Conservation (phyloP, 352 stramenopile genomes). For the Aphanomyces astaci region DNA sequence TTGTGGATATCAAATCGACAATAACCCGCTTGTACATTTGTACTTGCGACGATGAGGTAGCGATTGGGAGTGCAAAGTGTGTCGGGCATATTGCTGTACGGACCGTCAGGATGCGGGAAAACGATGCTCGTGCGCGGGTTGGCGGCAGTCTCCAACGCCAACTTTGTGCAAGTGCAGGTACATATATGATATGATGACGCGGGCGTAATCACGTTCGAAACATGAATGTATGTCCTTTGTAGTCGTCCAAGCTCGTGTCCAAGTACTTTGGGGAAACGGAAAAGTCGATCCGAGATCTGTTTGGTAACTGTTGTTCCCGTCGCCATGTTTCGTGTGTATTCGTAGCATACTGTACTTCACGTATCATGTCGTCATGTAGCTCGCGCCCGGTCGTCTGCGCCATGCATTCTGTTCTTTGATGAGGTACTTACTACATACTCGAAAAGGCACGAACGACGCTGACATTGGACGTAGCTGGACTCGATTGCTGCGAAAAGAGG, state of each 20-base stretch:
- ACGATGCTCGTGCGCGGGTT: conserved; percentile 64
- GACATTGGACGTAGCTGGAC: conserved; percentile 35
- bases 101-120: conserved; percentile 75
- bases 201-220: too few relatives aligned
- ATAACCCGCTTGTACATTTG: too few relatives aligned
- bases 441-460: conserved; percentile 1
- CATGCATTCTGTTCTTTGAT: conserved; percentile 81
- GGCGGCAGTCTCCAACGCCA: conserved; percentile 50
- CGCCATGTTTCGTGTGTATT: too few relatives aligned
- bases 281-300: conserved; percentile 66
- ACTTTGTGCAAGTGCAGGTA: conserved; percentile 80
- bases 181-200: conserved; percentile 9
- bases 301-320: too few relatives aligned
- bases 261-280: conserved; percentile 86
- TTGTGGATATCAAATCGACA: too few relatives aligned
- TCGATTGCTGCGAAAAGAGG: conserved; percentile 70
- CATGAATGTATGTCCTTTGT: too few relatives aligned
- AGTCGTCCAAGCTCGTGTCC: conserved; percentile 77
- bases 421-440: conserved; percentile 28
- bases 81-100: conserved; percentile 69
- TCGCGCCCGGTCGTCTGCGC: conserved; percentile 54
- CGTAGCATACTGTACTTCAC: too few relatives aligned
- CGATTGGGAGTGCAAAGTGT: conserved; percentile 53
- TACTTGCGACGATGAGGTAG: conserved; percentile 30
- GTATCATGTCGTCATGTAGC: conserved; percentile 29